These are phyloP conservation scores for Podaxis pistillaris DNA, from an alignment of 768 basidiomycete species.

Conservation along the genomic window DNA sequence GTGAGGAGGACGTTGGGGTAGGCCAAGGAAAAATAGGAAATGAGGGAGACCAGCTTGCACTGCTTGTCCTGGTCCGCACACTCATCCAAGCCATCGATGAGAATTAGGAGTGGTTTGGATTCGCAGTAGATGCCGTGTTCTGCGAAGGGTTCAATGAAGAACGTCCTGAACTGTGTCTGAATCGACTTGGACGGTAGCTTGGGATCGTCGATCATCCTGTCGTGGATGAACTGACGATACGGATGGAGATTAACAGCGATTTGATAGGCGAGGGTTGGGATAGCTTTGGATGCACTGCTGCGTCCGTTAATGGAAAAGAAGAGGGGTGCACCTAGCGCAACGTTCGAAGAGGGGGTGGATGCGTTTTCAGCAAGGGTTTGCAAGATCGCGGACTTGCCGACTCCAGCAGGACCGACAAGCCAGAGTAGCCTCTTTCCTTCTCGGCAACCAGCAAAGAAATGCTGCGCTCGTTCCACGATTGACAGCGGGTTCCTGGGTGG, in stretches of 20 bases:
- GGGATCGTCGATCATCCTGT: conserved; percentile 7
- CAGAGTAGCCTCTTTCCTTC: not conserved
- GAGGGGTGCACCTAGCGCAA: not conserved
- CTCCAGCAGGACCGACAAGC: not conserved
- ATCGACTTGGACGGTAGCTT: conserved; percentile 12
- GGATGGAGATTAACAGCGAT: conserved; percentile 15
- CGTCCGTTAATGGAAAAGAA: not conserved
- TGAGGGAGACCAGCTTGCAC: not conserved
- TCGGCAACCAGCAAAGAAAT: not conserved
- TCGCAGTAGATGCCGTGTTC: not conserved
- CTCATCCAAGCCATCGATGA: not conserved
- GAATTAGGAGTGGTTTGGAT: not conserved
- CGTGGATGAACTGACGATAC: conserved; percentile 2
- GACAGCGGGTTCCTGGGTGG: not conserved
- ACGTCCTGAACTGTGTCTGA: conserved; percentile 11
- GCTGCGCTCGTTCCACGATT: not conserved
- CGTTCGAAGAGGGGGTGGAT: not conserved
- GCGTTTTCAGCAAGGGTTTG: conserved; percentile 10
- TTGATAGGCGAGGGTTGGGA: conserved; percentile 22
- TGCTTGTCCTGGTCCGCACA: not conserved
- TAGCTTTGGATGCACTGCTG: not conserved
- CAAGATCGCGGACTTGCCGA: not conserved
- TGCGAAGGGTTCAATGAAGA: conserved; percentile 17
- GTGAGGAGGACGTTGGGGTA: not conserved
- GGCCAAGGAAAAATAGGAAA: not conserved